Evolutionary conservation across 345 rosid species (phyloP), one percentile per base, ranked within the genome.

Genomic region (Moricandia arvensis): DNA sequence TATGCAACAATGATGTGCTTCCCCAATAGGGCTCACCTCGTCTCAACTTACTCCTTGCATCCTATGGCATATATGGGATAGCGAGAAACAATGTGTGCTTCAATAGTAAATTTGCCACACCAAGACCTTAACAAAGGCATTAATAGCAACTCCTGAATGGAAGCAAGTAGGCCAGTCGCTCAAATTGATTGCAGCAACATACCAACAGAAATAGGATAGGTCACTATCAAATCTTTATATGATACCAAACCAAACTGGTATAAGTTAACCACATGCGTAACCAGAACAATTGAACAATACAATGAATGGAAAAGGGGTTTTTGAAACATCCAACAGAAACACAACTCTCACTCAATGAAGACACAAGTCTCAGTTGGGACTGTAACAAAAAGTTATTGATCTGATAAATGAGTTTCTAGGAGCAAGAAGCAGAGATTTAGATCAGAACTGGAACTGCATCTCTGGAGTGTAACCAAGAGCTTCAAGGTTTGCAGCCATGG

Each of bases 401-500:
- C 53, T 63, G 34, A 63, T 2, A 30, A 55, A 33, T 64, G 26
- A 33, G 55, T 13, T 13, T 41, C 26, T 63, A 21, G 30, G 12
- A 45, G 33, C 38, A 58, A 45, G 41, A 72, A 29, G 35, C 49
- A 72, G 34, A 72, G 31, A 8, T 12, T n/a, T 15, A 31, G 34
- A 80, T 92, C 81, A 95, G 90, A 95, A 95, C 82, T 95, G 96
- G 89, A 95, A 95, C 78, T 80, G 90, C 98, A 93, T 96, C 69
- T 88, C 97, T 15, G 93, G 72, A 7, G 88, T 10, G 73, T 95
- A 96, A 13, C 80, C 96, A 27, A 96, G 86, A 71, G 85, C 87
- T 0, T 96, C 98, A 47, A 96, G 87, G 80, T 93, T 93, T 45
- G 81, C 91, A 24, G 88, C 93, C 96, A 92, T 90, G 83, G 98